Conservation (phyloP, 257 asterid genomes). For the Apocynum venetum region DNA sequence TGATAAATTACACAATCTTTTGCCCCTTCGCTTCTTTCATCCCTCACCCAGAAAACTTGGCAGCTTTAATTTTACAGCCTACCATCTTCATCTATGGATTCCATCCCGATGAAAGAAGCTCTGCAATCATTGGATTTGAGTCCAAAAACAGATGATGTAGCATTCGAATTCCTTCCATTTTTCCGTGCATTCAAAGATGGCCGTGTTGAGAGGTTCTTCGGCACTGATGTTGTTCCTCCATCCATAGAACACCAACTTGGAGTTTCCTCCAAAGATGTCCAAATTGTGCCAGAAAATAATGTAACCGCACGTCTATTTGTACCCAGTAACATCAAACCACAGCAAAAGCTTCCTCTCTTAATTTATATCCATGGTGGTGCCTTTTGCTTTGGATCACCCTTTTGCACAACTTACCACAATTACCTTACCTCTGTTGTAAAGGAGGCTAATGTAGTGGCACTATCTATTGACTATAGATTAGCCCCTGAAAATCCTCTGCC, state of each 20-base stretch:
- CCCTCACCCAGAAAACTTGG: neutral
- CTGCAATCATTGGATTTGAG: neutral
- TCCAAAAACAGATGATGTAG: conserved; percentile 12
- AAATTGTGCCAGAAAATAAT: conserved; percentile 19
- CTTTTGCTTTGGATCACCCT: conserved; percentile 28
- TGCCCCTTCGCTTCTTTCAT: too few species aligned
- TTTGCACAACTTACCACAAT: conserved; percentile 24
- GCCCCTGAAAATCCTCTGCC: conserved; percentile 52
- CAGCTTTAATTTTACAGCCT: neutral
- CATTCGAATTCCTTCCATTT: conserved; percentile 24
- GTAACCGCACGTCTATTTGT: conserved; percentile 32
- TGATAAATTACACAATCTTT: too few species aligned
- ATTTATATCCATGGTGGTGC: conserved; percentile 49
- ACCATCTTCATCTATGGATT: neutral
- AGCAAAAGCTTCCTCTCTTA: conserved; percentile 32
- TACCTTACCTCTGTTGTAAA: conserved; percentile 30
- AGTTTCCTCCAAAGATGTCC: conserved; percentile 40
- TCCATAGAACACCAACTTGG: conserved; percentile 19
- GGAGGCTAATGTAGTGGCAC: conserved; percentile 25
- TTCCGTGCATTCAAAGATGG: conserved; percentile 38
- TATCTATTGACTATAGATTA: conserved; percentile 37
- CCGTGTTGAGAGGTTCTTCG: conserved; percentile 25
- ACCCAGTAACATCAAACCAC: conserved; percentile 17
- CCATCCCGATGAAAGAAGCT: neutral
- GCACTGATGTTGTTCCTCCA: conserved; percentile 29